A percentile compares a stretch with the other conserved stretches of the same genome.
Evolutionary conservation across 2,329 filamentous ascomycete genomes (phyloP).

Genomic region (Teratosphaeriaceae sp.): DNA sequence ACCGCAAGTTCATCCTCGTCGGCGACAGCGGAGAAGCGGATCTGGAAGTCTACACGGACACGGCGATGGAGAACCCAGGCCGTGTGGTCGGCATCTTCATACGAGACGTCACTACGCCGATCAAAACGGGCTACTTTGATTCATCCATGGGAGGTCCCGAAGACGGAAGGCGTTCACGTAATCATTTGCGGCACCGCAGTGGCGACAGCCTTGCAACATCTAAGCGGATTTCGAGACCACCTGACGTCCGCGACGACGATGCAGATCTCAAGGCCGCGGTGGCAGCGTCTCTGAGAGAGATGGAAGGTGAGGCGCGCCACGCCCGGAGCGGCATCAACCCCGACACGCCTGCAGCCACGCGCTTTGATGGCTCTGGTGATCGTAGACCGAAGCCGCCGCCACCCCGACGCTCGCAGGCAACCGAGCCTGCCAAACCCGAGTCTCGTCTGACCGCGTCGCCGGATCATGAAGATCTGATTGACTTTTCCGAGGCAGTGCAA

Average conservation of each 20-base stretch:
- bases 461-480: slow-evolving; percentile 39
- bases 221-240: slow-evolving; percentile 25
- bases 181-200: slow-evolving; percentile 14
- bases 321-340: slow-evolving; percentile 30
- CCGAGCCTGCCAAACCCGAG: slow-evolving; percentile 1
- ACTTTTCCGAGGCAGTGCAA: slow-evolving; percentile 35
- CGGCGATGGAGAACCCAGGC: slow-evolving; percentile 77
- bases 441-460: slow-evolving; percentile 12
- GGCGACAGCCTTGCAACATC: slow-evolving; percentile 25
- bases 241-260: slow-evolving; percentile 38
- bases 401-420: slow-evolving; percentile 25
- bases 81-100: slow-evolving; percentile 86
- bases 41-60: slow-evolving; percentile 91
- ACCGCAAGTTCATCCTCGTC: slow-evolving; percentile 81
- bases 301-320: slow-evolving; percentile 33
- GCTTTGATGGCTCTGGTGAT: slow-evolving; percentile 8
- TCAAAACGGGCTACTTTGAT: slow-evolving; percentile 68
- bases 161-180: slow-evolving; percentile 24
- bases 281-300: slow-evolving; percentile 39
- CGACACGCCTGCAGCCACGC: slow-evolving; percentile 23
- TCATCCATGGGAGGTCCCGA: slow-evolving; percentile 40
- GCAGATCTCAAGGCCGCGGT: slow-evolving; percentile 43
- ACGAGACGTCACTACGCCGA: slow-evolving; percentile 82
- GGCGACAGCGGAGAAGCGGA: slow-evolving; percentile 97
- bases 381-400: slow-evolving; percentile 26